Evolutionary conservation across 2,329 filamentous ascomycete genomes (phyloP), one percentile per base, ranked within the genome.

Genomic region (Calonectria pteridis): DNA sequence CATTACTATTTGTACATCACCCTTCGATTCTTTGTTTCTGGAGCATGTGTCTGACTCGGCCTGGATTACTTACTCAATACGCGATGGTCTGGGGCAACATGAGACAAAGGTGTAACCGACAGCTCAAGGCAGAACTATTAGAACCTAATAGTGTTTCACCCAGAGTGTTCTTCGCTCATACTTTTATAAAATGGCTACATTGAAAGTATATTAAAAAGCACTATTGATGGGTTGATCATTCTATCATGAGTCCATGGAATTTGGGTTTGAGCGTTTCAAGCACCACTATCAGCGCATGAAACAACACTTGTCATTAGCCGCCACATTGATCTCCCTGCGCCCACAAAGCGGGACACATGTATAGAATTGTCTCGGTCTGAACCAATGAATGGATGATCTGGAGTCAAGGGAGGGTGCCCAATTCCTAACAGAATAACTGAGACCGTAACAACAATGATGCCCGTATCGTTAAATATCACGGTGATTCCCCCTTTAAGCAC

Each of bases 31-130:
- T n/a, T 23, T n/a, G 40, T 20, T 40, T 40, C 40, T 46, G 20
- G 3, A 1, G 18, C 11, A 46, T 46, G 20, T 46, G 7, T 20
- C 40, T 46, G 20, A n/a, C 40, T 46, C 20, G 11, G 9, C 20
- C 40, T 46, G 20, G 3, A n/a, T 46, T 10, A n/a, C 20, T 20
- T 20, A n/a, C 40, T 46, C 18, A 16, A 20, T 20, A 7, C 37
- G 37, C 40, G 7, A 75, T 29, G 3, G 77, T 13, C 35, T 0
- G 73, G 73, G 4, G 74, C 73, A 51, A n/a, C 26, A 14, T 53
- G 23, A 53, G 50, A 31, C 50, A 53, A 26, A 28, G 3, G 3
- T 20, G 26, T 14, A 53, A 14, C 43, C 20, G 10, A 46, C 43
- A 46, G n/a, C n/a, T 23, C 43, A 6, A 11, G 43, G 20, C 20